Conservation (phyloP, 2,329 filamentous ascomycete genomes). For the Aureobasidium lini region DNA sequence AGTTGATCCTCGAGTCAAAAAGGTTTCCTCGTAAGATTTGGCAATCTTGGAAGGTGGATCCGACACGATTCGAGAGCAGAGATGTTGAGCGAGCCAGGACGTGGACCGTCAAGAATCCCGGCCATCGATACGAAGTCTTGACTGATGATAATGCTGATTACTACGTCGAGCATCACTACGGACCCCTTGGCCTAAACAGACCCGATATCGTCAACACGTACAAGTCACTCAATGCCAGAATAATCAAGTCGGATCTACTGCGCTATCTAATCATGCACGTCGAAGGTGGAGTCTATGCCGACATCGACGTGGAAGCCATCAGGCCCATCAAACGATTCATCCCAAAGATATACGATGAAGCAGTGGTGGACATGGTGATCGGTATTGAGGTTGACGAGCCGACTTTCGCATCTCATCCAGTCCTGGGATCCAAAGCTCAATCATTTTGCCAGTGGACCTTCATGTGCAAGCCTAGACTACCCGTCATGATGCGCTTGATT, state of each 20-base stretch:
- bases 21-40: conserved; percentile 62
- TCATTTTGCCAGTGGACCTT: conserved; percentile 70
- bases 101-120: conserved; percentile 60
- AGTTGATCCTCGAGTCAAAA: not conserved
- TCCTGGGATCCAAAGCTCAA: conserved; percentile 57
- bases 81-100: conserved; percentile 54
- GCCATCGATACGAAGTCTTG: conserved; percentile 59
- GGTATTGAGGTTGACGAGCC: conserved; percentile 63
- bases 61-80: conserved; percentile 57
- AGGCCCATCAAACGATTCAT: conserved; percentile 48
- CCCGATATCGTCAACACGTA: conserved; percentile 57
- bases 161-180: conserved; percentile 63
- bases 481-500: conserved; percentile 58
- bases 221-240: conserved; percentile 50
- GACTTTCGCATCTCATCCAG: conserved; percentile 52
- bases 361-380: conserved; percentile 58
- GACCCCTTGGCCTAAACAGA: conserved; percentile 55
- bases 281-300: conserved; percentile 53
- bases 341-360: conserved; percentile 51
- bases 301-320: conserved; percentile 50
- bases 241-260: conserved; percentile 57
- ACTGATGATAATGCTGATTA: conserved; percentile 61
- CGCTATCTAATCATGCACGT: conserved; percentile 59
- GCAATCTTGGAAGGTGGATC: conserved; percentile 69
- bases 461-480: conserved; percentile 56